These are phyloP conservation scores for Suillus placidus DNA, from an alignment of 768 basidiomycete genomes.

Conservation along the genomic window DNA sequence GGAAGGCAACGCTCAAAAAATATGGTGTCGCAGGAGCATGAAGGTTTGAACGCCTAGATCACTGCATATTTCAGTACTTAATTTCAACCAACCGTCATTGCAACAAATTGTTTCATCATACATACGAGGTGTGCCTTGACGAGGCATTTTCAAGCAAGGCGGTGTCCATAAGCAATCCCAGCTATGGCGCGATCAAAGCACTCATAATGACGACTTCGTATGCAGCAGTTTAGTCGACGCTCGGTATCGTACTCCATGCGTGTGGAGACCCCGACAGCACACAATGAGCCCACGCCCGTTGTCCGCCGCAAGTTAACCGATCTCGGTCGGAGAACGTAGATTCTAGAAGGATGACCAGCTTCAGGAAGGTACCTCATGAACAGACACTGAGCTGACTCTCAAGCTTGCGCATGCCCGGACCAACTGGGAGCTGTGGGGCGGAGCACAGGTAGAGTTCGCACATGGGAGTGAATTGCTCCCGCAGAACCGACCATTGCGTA, in stretches of 20 bases:
- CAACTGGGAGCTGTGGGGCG: neutral
- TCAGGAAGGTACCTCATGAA: no score
- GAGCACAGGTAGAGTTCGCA: neutral
- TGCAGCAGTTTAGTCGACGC: neutral
- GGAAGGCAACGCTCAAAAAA: slow-evolving; percentile 61
- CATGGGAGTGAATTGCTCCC: neutral
- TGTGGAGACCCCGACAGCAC: no score
- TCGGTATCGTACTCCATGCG: neutral
- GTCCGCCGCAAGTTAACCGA: no score
- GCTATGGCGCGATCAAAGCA: neutral
- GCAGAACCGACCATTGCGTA: neutral
- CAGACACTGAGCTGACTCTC: neutral
- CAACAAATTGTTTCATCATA: neutral
- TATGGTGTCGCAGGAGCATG: slow-evolving; percentile 59
- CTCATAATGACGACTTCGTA: neutral
- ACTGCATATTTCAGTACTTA: neutral
- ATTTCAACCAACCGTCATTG: neutral
- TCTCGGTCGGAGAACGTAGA: no score
- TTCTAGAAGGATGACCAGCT: no score
- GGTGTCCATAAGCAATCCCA: neutral
- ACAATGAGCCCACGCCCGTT: no score
- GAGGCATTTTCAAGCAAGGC: neutral
- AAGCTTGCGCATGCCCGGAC: neutral
- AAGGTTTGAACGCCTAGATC: slow-evolving; percentile 2
- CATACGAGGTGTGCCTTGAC: neutral